Evolutionary conservation across 2,329 filamentous ascomycete species (phyloP).

Genomic region (Purpureocillium takamizusanense): DNA sequence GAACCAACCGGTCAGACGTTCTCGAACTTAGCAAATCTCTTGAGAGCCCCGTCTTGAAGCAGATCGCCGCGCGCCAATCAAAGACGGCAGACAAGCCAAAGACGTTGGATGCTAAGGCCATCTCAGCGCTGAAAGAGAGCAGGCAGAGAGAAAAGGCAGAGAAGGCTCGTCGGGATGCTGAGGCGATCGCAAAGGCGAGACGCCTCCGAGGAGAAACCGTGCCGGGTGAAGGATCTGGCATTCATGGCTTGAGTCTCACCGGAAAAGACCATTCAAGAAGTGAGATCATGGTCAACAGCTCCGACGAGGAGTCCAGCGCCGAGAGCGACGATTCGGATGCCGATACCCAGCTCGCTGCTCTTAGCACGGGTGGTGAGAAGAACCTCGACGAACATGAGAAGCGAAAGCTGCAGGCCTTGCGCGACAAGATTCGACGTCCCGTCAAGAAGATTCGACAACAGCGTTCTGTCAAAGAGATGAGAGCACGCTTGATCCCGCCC

Average conservation of each 20-base stretch:
- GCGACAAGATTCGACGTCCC: constrained; percentile 54
- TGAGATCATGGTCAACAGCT: constrained; percentile 85
- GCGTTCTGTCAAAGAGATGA: constrained; percentile 85
- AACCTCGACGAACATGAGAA: constrained; percentile 37
- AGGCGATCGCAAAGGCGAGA: constrained; percentile 61
- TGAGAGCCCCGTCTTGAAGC: constrained; percentile 37
- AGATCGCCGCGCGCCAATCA: constrained; percentile 29
- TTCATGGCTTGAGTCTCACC: constrained; percentile 60
- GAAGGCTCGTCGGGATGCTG: constrained; percentile 62
- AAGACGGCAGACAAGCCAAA: constrained; percentile 18
- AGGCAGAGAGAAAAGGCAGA: constrained; percentile 69
- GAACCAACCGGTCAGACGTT: constrained; percentile 37
- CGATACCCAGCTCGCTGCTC: constrained; percentile 38
- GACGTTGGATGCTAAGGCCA: constrained; percentile 25
- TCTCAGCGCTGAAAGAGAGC: constrained; percentile 53
- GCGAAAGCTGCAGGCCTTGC: constrained; percentile 36
- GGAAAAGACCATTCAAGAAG: constrained; percentile 76
- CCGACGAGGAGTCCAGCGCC: constrained; percentile 64
- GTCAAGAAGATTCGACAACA: constrained; percentile 76
- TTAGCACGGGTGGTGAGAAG: constrained; percentile 40
- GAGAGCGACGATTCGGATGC: constrained; percentile 51
- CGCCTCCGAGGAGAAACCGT: constrained; percentile 25
- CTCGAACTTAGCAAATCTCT: constrained; percentile 36
- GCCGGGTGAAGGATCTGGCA: constrained; percentile 66
- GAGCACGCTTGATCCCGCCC: constrained; percentile 82